Evolutionary conservation across 1,284 basidiomycete genomes (phyloP), one percentile per base, ranked within the genome.

Genomic region (Naganishia cerealis): DNA sequence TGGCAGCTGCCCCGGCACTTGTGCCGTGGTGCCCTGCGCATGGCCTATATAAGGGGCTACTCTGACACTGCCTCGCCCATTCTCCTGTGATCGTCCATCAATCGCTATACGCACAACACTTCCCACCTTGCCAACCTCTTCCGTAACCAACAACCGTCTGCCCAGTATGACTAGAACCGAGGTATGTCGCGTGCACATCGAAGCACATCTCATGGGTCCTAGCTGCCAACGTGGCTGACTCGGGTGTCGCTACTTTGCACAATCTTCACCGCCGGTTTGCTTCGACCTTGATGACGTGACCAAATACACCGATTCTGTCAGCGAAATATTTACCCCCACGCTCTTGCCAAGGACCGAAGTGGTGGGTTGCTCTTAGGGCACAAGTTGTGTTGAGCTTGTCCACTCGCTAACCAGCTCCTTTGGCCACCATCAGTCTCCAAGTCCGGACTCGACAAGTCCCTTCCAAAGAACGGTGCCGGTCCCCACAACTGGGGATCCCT

Each of bases 401-500:
- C 33, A 15, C 66, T 16, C 21, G 18, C 15, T 24, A 36, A 18
- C 1, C 36, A 24, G 26, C 1, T 38, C 40, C 26, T 52, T 58
- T 36, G 52, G 26, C 36, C 29, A 12, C 40, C 43, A 24, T 87
- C 88, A 43, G 85, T 88, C 82, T 88, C 89, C 75, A 88, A 87
- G 78, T 86, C 87, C 43, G 91, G 90, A 62, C 84, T 88, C 69
- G 86, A 87, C 84, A 86, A 86, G 78, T 85, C 84, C 71, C 77
- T 90, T 66, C 88, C 87, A 79, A 93, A 94, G 83, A 83, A 85
- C 72, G 91, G 91, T 66, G 87, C 86, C 48, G 91, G 91, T 48
- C 82, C 84, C 3, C 87, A 92, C 82, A 91, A 90, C 82, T 93
- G 91, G 91, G 91, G 91, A 70, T 85, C 84, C 61, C 78, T 90